Percentiles rank a stretch among this genome's conserved stretches.
phyloP scores from a whole-genome alignment of 306 rosid species.

The Castanea sativa region DNA sequence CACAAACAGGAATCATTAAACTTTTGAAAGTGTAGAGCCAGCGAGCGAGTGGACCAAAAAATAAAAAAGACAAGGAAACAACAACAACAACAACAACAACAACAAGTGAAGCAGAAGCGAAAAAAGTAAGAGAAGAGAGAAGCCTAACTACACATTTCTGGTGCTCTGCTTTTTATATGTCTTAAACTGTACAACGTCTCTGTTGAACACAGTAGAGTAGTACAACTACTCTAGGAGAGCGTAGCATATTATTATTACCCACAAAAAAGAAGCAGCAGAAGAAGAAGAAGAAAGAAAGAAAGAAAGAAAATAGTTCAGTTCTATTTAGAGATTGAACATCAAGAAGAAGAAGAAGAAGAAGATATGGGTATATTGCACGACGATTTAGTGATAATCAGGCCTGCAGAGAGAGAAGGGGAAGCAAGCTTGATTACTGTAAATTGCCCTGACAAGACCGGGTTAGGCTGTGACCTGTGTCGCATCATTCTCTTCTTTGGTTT shows the following conservation, averaged over 20 bases:
- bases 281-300: neutral
- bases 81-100: conserved; percentile 13
- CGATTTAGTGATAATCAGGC: conserved; percentile 69
- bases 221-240: neutral
- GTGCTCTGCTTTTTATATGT: neutral
- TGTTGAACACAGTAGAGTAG: neutral
- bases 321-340: neutral
- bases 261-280: neutral
- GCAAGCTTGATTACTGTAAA: conserved; percentile 76
- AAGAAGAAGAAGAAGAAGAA: conserved; percentile 10
- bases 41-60: neutral
- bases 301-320: neutral
- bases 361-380: conserved; percentile 77
- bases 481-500: conserved; percentile 90
- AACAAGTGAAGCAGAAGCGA: conserved; percentile 19
- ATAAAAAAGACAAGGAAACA: conserved; percentile 23
- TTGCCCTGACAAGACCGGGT: conserved; percentile 96
- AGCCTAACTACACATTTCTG: neutral
- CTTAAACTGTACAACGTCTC: neutral
- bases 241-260: neutral
- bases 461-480: conserved; percentile 93
- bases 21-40: neutral
- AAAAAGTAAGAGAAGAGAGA: neutral
- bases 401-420: conserved; percentile 64
- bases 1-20: neutral